Percentiles rank a stretch among this genome's conserved stretches.
Evolutionary conservation across 1,284 basidiomycete species (phyloP).

Genomic region (Sporisorium scitamineum): DNA sequence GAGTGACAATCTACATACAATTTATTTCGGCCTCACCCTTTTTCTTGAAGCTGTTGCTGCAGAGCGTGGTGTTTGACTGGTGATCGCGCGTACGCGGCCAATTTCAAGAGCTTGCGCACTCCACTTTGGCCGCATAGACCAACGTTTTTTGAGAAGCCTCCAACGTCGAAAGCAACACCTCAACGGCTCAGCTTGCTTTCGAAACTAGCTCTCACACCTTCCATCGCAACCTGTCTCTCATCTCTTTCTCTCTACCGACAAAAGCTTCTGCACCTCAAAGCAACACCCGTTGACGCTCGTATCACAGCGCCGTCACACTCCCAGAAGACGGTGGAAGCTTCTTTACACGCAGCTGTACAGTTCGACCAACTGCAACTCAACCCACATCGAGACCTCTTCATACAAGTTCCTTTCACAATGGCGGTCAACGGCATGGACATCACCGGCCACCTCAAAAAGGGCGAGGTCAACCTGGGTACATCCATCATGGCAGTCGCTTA

Average conservation of each 20-base stretch:
- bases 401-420: conserved; percentile 16
- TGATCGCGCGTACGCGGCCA: conserved; percentile 49
- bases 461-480: conserved; percentile 73
- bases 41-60: background rate
- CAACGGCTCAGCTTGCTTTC: conserved; percentile 9
- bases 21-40: too few relatives aligned
- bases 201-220: background rate
- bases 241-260: background rate
- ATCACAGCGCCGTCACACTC: background rate
- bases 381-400: background rate
- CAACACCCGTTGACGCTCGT: background rate
- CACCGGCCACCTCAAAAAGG: conserved; percentile 62
- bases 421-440: conserved; percentile 55
- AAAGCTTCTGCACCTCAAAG: background rate
- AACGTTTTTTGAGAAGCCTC: conserved; percentile 9
- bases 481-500: conserved; percentile 99
- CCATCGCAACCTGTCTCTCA: background rate
- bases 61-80: background rate
- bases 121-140: conserved; percentile 48
- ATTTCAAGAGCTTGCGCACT: conserved; percentile 12
- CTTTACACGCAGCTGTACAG: background rate
- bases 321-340: too few relatives aligned
- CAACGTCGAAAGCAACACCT: conserved; percentile 22
- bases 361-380: background rate
- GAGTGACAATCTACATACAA: too few relatives aligned